phyloP scores from a whole-genome alignment of 2,329 filamentous ascomycete genomes.

The Zasmidium citrigriseum region DNA sequence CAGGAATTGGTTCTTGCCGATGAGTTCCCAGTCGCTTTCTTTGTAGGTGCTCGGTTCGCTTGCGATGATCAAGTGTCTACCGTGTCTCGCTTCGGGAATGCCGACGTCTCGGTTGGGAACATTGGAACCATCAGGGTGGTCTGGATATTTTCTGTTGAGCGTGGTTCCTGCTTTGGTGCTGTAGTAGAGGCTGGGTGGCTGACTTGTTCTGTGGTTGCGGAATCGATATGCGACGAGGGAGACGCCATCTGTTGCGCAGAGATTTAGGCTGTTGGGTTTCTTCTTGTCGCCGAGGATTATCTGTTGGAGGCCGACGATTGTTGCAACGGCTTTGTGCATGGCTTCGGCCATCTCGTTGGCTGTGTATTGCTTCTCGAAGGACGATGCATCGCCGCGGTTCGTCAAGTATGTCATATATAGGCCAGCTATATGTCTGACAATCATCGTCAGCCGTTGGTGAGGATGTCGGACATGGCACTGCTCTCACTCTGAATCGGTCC shows the following conservation, averaged over 20 bases:
- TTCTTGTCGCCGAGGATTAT: slow-evolving; percentile 42
- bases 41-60: slow-evolving; percentile 58
- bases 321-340: slow-evolving; percentile 44
- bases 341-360: slow-evolving; percentile 47
- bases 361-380: slow-evolving; percentile 43
- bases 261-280: slow-evolving; percentile 53
- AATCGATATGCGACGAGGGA: slow-evolving; percentile 54
- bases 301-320: slow-evolving; percentile 49
- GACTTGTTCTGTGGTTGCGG: slow-evolving; percentile 53
- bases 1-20: slow-evolving; percentile 50
- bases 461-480: slow-evolving; percentile 23
- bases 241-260: slow-evolving; percentile 53
- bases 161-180: slow-evolving; percentile 51
- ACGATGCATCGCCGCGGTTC: slow-evolving; percentile 18
- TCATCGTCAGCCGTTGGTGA: not conserved
- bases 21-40: slow-evolving; percentile 53
- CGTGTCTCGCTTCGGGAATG: slow-evolving; percentile 42
- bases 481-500: slow-evolving; percentile 52
- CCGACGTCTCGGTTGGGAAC: slow-evolving; percentile 37
- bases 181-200: slow-evolving; percentile 56
- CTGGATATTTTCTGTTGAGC: slow-evolving; percentile 55
- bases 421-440: slow-evolving; percentile 43
- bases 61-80: slow-evolving; percentile 55
- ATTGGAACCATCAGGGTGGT: slow-evolving; percentile 45
- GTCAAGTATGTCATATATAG: slow-evolving; percentile 52